Base-by-base conservation (phyloP, 306 rosid species). In the Prunus salicina region DNA sequence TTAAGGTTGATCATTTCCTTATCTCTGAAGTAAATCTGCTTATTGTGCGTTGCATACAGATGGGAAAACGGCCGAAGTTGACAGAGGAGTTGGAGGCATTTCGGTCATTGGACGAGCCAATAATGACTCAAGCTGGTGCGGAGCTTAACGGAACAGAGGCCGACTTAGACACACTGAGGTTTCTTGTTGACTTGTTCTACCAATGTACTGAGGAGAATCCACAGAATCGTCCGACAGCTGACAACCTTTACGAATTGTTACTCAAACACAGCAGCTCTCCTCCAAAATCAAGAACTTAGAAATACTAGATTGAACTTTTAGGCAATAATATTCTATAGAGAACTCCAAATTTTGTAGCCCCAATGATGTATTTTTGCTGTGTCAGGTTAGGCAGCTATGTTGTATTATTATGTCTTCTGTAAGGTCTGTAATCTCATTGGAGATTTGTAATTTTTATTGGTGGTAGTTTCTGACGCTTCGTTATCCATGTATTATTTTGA, bases 181-280 rank as follows among this genome's bases (percentile, higher is more conserved):
- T 92, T 80, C 97, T 91, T 53, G 88, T 93, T 64, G 88, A 92
- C 67, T 81, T 96, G 84, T 96, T 89, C 72, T 86, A 53, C 70
- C 87, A 78, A 69, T 96, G 99, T 72, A 87, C 96, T 0, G 66
- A 81, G 69, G 92, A 88, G 74, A 82, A 88, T 72, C 96, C 96
- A 6, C 68, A n/a, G 9, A 86, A 87, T 61, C 91, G 96, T 19
- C 99, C 97, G 20, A 81, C 92, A 2, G 96, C 97, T 58, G 79
- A 91, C 78, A 82, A 87, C 78, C 90, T 96, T 77, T 72, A 86
- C 72, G 79, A 88, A 81, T 76, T 81, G 85, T 70, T 96, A 81
- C 78, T 86, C 19, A 81, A 75, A 24, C 87, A 71, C 22, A 72
- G 86, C 46, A 72, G 64, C 75, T 38, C 82, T 19, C 64, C 38